phyloP scores from a whole-genome alignment of 306 rosid species.

The Pyrus bretschneideri region DNA sequence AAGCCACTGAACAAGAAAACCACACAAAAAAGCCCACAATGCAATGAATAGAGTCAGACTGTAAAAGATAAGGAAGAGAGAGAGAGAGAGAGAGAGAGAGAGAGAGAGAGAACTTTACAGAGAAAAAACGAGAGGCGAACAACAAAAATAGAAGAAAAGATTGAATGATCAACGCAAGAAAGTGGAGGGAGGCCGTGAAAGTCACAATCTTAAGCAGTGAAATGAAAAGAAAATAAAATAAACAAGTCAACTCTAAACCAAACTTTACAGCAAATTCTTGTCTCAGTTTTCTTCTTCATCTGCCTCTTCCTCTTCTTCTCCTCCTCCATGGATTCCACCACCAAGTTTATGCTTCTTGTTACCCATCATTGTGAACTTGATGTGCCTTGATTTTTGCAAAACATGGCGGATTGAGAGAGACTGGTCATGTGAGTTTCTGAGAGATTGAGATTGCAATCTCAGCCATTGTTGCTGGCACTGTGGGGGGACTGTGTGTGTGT shows the following conservation, averaged over 20 bases:
- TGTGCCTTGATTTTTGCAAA: neutral
- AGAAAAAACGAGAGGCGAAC: slow-evolving; percentile 6
- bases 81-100: slow-evolving; percentile 22
- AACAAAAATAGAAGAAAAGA: slow-evolving; percentile 19
- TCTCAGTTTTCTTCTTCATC: neutral
- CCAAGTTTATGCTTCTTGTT: neutral
- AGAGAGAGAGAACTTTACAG: slow-evolving; percentile 21
- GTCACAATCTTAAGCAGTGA: slow-evolving; percentile 32
- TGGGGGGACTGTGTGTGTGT: neutral
- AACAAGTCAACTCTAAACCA: slow-evolving; percentile 44
- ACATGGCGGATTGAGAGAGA: neutral
- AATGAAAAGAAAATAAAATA: neutral
- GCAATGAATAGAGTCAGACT: slow-evolving; percentile 26
- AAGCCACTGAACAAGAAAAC: neutral
- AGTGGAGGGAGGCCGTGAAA: slow-evolving; percentile 34
- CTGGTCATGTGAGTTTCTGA: slow-evolving; percentile 3
- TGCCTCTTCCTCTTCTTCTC: neutral
- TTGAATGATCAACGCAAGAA: slow-evolving; percentile 46
- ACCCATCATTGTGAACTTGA: neutral
- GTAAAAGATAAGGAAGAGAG: slow-evolving; percentile 24
- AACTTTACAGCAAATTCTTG: slow-evolving; percentile 34
- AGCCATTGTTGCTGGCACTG: neutral
- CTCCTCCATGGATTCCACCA: slow-evolving; percentile 5
- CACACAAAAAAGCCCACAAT: slow-evolving; percentile 30
- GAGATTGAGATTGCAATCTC: neutral